These are phyloP conservation scores for Tilletia setariae DNA, from an alignment of 1,284 basidiomycete genomes.

Conservation along the genomic window DNA sequence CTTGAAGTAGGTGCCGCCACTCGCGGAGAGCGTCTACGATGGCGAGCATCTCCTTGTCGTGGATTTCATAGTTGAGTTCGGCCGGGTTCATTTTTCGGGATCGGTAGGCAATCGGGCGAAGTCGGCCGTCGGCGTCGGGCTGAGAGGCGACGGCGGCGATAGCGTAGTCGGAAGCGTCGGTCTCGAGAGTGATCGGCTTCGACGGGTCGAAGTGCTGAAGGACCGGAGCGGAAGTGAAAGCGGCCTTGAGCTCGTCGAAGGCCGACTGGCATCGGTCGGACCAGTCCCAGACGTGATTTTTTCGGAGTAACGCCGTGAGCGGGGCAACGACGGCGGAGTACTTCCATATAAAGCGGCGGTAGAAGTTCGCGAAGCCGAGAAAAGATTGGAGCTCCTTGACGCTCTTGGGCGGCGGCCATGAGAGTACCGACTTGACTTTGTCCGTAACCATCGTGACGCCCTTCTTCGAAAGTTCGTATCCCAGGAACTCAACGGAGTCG, in stretches of 20 bases:
- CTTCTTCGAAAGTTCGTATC: slow-evolving; percentile 54
- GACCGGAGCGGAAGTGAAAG: slow-evolving; percentile 53
- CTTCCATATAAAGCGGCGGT: slow-evolving; percentile 56
- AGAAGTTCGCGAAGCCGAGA: slow-evolving; percentile 58
- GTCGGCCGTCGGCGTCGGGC: too few species aligned
- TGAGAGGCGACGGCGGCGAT: too few species aligned
- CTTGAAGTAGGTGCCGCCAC: slow-evolving; percentile 20
- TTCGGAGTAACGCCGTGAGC: slow-evolving; percentile 33
- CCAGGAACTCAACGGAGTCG: slow-evolving; percentile 56
- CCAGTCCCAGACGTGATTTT: slow-evolving; percentile 28
- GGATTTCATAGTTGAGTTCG: too few species aligned
- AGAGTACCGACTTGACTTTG: slow-evolving; percentile 56
- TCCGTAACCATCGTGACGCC: slow-evolving; percentile 56
- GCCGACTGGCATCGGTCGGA: slow-evolving; percentile 38
- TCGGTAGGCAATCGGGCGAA: too few species aligned
- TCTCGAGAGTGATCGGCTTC: too few species aligned
- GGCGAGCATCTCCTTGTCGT: slow-evolving; percentile 23
- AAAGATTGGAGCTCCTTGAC: slow-evolving; percentile 54
- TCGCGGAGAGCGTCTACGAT: slow-evolving; percentile 13
- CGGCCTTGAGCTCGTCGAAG: slow-evolving; percentile 55
- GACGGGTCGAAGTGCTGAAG: too few species aligned
- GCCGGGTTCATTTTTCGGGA: too few species aligned
- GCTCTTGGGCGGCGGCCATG: slow-evolving; percentile 56
- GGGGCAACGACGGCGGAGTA: too few species aligned
- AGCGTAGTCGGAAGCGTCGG: too few species aligned